Evolutionary conservation across 306 rosid genomes (phyloP).

Genomic region (Rosa rugosa): DNA sequence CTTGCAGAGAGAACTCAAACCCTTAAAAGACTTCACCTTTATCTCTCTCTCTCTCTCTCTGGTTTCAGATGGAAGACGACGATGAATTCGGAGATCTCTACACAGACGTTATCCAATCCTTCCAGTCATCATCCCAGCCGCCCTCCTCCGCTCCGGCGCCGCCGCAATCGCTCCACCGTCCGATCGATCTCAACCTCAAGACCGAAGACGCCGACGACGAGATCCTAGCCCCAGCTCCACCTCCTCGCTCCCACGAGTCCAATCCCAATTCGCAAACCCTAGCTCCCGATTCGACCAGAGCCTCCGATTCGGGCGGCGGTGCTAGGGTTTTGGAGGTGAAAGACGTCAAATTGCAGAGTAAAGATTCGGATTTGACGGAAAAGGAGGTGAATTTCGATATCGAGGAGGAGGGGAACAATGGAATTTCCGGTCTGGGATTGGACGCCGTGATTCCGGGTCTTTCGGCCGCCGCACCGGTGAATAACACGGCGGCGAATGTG

Average conservation of each 20-base stretch:
- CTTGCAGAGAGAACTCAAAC: slow-evolving; percentile 28
- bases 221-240: slow-evolving; percentile 33
- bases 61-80: slow-evolving; percentile 76
- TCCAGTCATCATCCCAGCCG: slow-evolving; percentile 43
- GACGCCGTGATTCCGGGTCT: slow-evolving; percentile 86
- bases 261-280: slow-evolving; percentile 40
- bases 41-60: background rate
- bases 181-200: slow-evolving; percentile 69
- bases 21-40: slow-evolving; percentile 4
- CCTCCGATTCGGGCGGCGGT: background rate
- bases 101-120: slow-evolving; percentile 82
- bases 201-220: slow-evolving; percentile 36
- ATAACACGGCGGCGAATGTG: slow-evolving; percentile 2
- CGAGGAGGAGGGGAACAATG: slow-evolving; percentile 67
- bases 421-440: slow-evolving; percentile 35
- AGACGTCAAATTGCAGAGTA: slow-evolving; percentile 16
- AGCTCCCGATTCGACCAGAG: slow-evolving; percentile 28
- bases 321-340: slow-evolving; percentile 18
- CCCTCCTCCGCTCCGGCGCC: slow-evolving; percentile 38
- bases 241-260: slow-evolving; percentile 27
- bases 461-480: slow-evolving; percentile 27
- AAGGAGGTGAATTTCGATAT: slow-evolving; percentile 84
- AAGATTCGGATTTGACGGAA: slow-evolving; percentile 49
- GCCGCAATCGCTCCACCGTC: slow-evolving; percentile 29
- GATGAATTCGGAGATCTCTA: slow-evolving; percentile 99